Conservation (phyloP, 1,139 yeast species). For the Candida sojae region DNA sequence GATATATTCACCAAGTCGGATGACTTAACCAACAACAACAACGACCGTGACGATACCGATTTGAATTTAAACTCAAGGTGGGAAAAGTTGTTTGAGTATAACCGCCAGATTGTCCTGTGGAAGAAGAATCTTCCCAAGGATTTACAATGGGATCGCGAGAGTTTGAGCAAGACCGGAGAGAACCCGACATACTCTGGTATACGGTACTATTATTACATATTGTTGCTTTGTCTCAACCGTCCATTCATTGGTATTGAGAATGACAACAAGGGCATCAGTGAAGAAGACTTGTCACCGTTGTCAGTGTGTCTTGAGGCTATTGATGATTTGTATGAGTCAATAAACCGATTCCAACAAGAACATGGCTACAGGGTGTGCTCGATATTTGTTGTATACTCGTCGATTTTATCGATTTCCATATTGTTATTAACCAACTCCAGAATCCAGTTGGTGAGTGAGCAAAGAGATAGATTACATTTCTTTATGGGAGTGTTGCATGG, state of each 20-base stretch:
- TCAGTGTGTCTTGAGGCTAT: slow-evolving; percentile 42
- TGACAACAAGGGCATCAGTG: slow-evolving; percentile 8
- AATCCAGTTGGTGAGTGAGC: slow-evolving; percentile 24
- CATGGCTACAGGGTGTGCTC: slow-evolving; percentile 49
- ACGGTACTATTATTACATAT: slow-evolving; percentile 59
- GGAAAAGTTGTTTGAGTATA: slow-evolving; percentile 40
- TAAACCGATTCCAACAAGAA: slow-evolving; percentile 33
- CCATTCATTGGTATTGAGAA: slow-evolving; percentile 50
- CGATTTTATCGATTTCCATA: slow-evolving; percentile 48
- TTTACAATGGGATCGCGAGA: slow-evolving; percentile 49
- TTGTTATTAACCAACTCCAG: slow-evolving; percentile 39
- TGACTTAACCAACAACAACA: slow-evolving; percentile 22
- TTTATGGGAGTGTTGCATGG: slow-evolving; percentile 38
- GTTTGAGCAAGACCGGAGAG: slow-evolving; percentile 47
- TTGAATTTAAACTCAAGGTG: slow-evolving; percentile 38
- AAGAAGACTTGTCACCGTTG: slow-evolving; percentile 27
- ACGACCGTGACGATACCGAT: slow-evolving; percentile 28
- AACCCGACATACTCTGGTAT: slow-evolving; percentile 53
- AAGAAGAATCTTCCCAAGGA: slow-evolving; percentile 48
- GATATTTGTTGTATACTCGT: slow-evolving; percentile 49
- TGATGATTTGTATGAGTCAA: slow-evolving; percentile 43
- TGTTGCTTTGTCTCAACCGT: slow-evolving; percentile 56
- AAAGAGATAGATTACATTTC: slow-evolving; percentile 32
- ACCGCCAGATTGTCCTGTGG: slow-evolving; percentile 54
- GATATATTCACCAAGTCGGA: slow-evolving; percentile 49